Evolutionary conservation across 1,284 basidiomycete species (phyloP), one percentile per base, ranked within the genome.

Genomic region (Coniferiporia weirii): DNA sequence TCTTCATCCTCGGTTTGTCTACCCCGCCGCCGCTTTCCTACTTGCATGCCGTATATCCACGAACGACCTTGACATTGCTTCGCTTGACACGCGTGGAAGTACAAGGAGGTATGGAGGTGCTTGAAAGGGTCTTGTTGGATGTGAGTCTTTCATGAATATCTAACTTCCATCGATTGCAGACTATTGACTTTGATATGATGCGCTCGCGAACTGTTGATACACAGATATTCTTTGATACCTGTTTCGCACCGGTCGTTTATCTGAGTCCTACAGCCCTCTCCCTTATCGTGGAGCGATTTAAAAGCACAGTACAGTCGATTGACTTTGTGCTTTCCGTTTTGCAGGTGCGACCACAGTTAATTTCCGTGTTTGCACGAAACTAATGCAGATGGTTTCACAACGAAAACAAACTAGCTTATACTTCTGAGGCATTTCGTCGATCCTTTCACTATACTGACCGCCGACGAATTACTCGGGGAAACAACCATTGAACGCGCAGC

Each of bases 371-470:
- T 6, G 20, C 10, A 20, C 27, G 36, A 17, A 20, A 54, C 22
- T 2, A 15, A 13, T 12, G 4, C 3, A 17, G 47, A 15, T 38
- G n/a, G 27, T 51, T 5, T 17, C 59, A 5, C 27, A 27, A 27
- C 27, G 27, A 27, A n/a, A 27, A 27, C 9, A 12, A 34, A 27
- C 6, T 61, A 89, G 85, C 71, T 90, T 4, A 74, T 76, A 0
- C 74, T 86, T 64, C 70, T 90, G 67, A 85, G 85, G 60, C 88
- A 91, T 67, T 89, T 87, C 62, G 74, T 79, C 20, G 80, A 86
- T 32, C 81, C 84, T 0, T 69, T 88, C 7, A 76, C 79, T 1
- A 54, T 77, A 12, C 73, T 89, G 35, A 65, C 72, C 13, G 68
- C 69, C 35, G 64, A 78, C 70, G 51, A 72, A 64, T 43, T 63